Base-by-base conservation (phyloP, 306 rosid species). In the Inga leiocalycina region DNA sequence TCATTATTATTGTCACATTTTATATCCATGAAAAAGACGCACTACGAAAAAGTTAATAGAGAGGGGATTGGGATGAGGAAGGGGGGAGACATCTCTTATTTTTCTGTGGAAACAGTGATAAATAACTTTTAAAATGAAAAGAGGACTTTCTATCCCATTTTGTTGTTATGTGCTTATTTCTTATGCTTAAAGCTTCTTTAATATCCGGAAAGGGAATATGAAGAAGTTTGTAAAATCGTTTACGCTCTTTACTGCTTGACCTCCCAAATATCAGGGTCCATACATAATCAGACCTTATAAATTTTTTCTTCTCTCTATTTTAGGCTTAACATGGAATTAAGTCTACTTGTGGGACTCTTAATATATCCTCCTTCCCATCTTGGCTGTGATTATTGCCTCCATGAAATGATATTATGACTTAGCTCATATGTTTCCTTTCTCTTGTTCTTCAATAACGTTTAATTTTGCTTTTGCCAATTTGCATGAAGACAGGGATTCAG, bases 401-500 rank as follows among this genome's bases (percentile, higher is more conserved):
- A 41, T 57, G 3, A 74, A 67, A 56, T 78, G 32, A 39, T 43
- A n/a, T 79, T 64, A 32, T 51, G 32, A 56, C 2, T 4, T 57
- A 30, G 79, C 57, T 77, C n/a, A 6, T 51, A 24, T 77, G 19
- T 35, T 44, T 27, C 20, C 68, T 65, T 44, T 35, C 5, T 30
- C 16, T 37, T 48, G 44, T 49, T 66, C 24, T 74, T 86, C 75
- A 73, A 13, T 34, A 24, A 19, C 43, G 45, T 74, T 13, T 82
- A 51, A 81, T 65, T 84, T 79, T 8, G 56, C 82, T 79, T 16
- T 27, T 78, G 37, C 78, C 72, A 22, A 76, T 61, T 66, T 54
- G 27, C 79, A 46, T 88, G 68, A 77, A 82, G 72, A 77, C 74
- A n/a, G 87, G 52, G 75, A 70, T 74, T 74, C 37, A 66, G 79